Evolutionary conservation across 78 protist genomes (phyloP).

Genomic region (Speleostelium caveatum): DNA sequence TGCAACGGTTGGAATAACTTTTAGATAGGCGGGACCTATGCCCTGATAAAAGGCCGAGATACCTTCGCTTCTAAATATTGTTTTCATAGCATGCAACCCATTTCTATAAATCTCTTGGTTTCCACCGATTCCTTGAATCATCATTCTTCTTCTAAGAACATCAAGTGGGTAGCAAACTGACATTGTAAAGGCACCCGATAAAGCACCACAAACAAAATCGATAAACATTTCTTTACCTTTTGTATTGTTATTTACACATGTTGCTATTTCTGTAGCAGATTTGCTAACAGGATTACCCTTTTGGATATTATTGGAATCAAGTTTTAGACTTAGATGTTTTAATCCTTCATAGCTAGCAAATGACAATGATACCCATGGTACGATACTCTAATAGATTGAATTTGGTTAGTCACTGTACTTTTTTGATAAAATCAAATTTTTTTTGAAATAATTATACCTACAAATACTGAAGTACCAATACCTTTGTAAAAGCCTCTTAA

Average conservation of each 20-base stretch:
- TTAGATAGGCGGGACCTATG: conserved; percentile 43
- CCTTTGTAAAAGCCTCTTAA: conserved; percentile 62
- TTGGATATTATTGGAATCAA: background rate
- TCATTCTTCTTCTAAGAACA: conserved; percentile 55
- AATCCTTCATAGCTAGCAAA: conserved; percentile 58
- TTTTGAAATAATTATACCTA: conserved; percentile 3
- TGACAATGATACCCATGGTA: conserved; percentile 56
- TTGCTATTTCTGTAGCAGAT: background rate
- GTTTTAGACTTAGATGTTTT: conserved; percentile 12
- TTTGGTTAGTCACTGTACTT: too few species aligned
- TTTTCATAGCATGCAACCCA: conserved; percentile 27
- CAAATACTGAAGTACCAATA: conserved; percentile 27
- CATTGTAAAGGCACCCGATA: conserved; percentile 50
- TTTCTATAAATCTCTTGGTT: conserved; percentile 15
- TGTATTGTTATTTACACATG: background rate
- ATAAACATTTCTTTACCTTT: conserved; percentile 39
- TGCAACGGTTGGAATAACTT: conserved; percentile 64
- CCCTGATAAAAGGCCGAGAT: conserved; percentile 30
- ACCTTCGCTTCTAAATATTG: conserved; percentile 28
- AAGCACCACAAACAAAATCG: conserved; percentile 63
- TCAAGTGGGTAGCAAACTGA: conserved; percentile 65
- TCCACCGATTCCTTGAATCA: conserved; percentile 48
- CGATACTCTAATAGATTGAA: conserved; percentile 21
- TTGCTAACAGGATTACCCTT: background rate
- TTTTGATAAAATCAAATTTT: too few species aligned